Conservation (phyloP, 2,329 filamentous ascomycete genomes). For the Purpureocillium lavendulum region DNA sequence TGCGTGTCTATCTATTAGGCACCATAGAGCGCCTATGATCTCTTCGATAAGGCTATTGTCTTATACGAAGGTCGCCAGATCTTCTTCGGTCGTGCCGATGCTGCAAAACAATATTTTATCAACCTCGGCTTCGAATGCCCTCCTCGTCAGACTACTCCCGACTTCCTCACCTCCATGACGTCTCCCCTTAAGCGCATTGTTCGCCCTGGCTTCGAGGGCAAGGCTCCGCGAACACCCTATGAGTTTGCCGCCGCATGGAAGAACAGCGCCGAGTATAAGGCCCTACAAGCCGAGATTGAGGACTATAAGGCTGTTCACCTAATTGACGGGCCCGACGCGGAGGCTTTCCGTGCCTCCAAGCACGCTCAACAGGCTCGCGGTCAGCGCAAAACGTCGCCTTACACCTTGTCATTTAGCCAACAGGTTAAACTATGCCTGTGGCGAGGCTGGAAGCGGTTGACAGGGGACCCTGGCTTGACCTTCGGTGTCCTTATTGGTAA, state of each 20-base stretch:
- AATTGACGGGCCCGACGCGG: conserved; percentile 46
- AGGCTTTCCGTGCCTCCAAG: conserved; percentile 46
- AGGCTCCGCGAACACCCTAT: conserved; percentile 49
- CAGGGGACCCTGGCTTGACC: conserved; percentile 67
- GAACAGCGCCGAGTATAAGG: conserved; percentile 40
- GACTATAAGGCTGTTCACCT: conserved; percentile 44
- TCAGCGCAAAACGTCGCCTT: conserved; percentile 65
- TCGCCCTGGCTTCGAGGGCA: conserved; percentile 45
- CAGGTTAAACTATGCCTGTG: conserved; percentile 73
- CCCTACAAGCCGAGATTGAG: conserved; percentile 45
- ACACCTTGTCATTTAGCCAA: conserved; percentile 67
- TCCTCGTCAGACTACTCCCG: conserved; percentile 57
- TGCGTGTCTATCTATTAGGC: conserved; percentile 69
- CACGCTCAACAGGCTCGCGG: conserved; percentile 45
- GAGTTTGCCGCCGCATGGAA: conserved; percentile 53
- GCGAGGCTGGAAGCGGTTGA: conserved; percentile 70
- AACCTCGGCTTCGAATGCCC: conserved; percentile 60
- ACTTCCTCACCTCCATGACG: conserved; percentile 66
- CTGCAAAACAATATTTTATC: conserved; percentile 56
- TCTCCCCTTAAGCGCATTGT: conserved; percentile 46
- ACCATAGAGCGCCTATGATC: conserved; percentile 54
- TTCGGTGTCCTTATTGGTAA: conserved; percentile 62
- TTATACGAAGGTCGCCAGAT: conserved; percentile 54
- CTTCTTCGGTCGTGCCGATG: conserved; percentile 50
- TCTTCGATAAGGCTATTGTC: conserved; percentile 50